Base-by-base conservation (phyloP, 352 stramenopile genomes). In the Pythium apleroticum region DNA sequence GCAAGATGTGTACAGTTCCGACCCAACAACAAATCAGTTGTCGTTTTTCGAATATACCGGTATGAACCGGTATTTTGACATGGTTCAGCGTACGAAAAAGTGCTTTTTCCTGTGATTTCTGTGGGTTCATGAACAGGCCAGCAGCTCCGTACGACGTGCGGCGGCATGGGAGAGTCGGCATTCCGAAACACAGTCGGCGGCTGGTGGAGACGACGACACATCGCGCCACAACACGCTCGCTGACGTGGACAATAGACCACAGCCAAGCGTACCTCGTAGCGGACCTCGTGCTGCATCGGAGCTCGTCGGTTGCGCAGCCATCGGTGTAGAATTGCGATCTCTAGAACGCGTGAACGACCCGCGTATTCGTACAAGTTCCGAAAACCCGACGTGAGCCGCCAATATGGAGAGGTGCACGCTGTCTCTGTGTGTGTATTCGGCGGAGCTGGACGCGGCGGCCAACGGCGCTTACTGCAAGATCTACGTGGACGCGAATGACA, bases 391-490 rank as follows among this genome's bases (percentile, higher is more conserved):
- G 45, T 24, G 19, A 46, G 17, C 15, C 17, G 28, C 8, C 37
- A 27, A 12, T 11, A 64, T 33, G 19, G 59, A 72, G 3, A 4
- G 19, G n/a, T 72, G 60, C 49, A 72, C 59, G 59, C 39, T 72
- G 8, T 68, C 66, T n/a, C 35, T 72, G 39, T 68, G 59, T 31
- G 60, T 72, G 31, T 55, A 65, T 46, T 72, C 66, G 60, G 66
- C 66, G 19, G 66, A 72, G 60, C 60, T 72, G 20, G 66, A 73
- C 43, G 41, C 60, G 25, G 48, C 60, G 2, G 60, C 60, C 11
- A 60, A 68, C 25, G 66, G 55, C 50, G 60, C 66, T 25, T 73
- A 73, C 60, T 73, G 66, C 50, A 73, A 73, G 50, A n/a, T 73
- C 35, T 73, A 73, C 56, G 37, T 73, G 9, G 66, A 69, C 45